These are phyloP conservation scores for Penicillium brasilianum DNA, from an alignment of 2,329 filamentous ascomycete species.

Conservation along the genomic window DNA sequence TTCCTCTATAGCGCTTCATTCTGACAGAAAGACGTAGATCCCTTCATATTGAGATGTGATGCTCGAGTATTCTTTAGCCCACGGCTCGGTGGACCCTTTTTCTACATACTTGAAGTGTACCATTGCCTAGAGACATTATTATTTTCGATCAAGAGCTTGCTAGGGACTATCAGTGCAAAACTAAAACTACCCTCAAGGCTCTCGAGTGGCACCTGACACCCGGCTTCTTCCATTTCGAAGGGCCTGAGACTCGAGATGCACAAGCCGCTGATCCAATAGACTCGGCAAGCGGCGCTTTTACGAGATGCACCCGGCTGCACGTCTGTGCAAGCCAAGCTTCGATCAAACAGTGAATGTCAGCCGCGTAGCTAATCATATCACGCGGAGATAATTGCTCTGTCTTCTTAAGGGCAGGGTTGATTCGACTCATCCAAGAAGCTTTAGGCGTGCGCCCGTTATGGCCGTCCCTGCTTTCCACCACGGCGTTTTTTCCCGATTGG, in stretches of 20 bases:
- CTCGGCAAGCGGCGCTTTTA: not conserved
- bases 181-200: not conserved
- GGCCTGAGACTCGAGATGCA: not conserved
- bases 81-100: not conserved
- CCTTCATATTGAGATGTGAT: not conserved
- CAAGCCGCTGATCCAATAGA: constrained; percentile 3
- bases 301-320: constrained; percentile 1
- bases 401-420: not conserved
- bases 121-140: not conserved
- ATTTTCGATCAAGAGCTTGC: too few relatives aligned
- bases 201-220: not conserved
- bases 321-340: not conserved
- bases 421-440: not conserved
- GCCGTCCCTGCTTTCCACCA: not conserved
- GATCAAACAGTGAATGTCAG: not conserved
- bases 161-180: not conserved
- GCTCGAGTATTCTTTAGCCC: not conserved
- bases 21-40: not conserved
- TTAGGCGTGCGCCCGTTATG: not conserved
- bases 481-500: not conserved
- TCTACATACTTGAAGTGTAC: not conserved
- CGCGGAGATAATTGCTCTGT: too few relatives aligned
- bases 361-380: not conserved
- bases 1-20: not conserved
- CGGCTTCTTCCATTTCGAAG: not conserved